Conservation (phyloP, 176 grass and related monocot species). For the Saccharum spontaneum region DNA sequence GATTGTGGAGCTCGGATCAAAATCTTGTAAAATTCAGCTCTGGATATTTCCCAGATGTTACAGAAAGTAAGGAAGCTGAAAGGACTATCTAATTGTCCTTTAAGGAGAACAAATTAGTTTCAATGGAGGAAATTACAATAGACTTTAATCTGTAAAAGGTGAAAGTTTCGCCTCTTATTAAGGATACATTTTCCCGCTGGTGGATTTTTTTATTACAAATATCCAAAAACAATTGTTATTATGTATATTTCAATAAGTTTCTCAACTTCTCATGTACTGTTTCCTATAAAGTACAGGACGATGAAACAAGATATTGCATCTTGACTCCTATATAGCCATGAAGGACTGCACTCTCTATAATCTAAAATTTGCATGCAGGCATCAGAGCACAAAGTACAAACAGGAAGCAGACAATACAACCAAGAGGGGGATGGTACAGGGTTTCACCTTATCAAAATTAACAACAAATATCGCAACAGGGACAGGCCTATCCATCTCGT, state of each 20-base stretch:
- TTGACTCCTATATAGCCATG: conserved; percentile 10
- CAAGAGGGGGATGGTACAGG: conserved; percentile 17
- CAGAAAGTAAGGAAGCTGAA: neutral
- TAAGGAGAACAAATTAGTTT: conserved; percentile 1
- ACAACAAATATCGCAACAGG: conserved; percentile 92
- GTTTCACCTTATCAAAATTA: conserved; percentile 96
- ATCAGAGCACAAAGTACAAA: conserved; percentile 6
- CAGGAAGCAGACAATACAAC: conserved; percentile 29
- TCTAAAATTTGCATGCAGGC: conserved; percentile 22
- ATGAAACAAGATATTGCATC: neutral
- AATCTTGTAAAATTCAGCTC: neutral
- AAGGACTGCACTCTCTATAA: neutral
- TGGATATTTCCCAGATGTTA: conserved; percentile 23
- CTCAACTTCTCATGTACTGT: neutral
- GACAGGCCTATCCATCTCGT: conserved; percentile 81
- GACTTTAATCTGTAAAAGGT: conserved; percentile 7
- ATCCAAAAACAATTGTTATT: neutral
- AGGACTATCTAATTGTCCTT: conserved; percentile 11
- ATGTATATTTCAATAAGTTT: neutral
- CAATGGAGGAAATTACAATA: neutral
- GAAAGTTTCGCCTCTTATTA: neutral
- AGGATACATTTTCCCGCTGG: neutral
- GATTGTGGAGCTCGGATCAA: conserved; percentile 7
- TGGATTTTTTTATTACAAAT: conserved; percentile 9
- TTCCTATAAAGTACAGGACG: conserved; percentile 1